These are phyloP conservation scores for Pachysolen tannophilus DNA, from an alignment of 805 yeast genomes.

Conservation along the genomic window DNA sequence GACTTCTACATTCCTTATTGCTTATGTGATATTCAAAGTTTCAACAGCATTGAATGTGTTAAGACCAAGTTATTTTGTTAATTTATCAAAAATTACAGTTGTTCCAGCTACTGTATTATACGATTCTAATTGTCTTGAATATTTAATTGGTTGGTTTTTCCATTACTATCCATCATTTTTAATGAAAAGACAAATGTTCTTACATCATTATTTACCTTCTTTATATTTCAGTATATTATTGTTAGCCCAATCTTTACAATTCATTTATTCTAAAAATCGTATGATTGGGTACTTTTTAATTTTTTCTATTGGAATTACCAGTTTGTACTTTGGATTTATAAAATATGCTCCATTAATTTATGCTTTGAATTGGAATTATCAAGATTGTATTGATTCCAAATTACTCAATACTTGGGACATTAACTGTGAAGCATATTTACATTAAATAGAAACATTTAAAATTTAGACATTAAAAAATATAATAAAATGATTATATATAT, in stretches of 20 bases:
- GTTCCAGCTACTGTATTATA: not conserved
- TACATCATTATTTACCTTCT: conserved; percentile 92
- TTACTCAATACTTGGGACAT: conserved; percentile 35
- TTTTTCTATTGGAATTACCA: conserved; percentile 11
- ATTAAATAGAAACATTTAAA: not conserved
- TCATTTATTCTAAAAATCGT: conserved; percentile 22
- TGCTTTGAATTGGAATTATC: conserved; percentile 37
- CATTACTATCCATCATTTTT: conserved; percentile 89
- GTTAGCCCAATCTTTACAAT: conserved; percentile 36
- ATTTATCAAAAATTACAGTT: not conserved
- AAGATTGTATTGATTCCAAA: conserved; percentile 27
- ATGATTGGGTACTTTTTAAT: conserved; percentile 21
- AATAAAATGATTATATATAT: no score
- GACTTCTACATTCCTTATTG: conserved; percentile 26
- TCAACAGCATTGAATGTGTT: not conserved
- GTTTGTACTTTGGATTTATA: conserved; percentile 20
- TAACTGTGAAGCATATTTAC: conserved; percentile 22
- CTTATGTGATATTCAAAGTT: conserved; percentile 13
- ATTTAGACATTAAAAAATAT: not conserved
- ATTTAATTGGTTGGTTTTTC: conserved; percentile 62
- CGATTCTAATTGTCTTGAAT: not conserved
- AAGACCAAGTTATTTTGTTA: conserved; percentile 2
- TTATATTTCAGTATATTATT: conserved; percentile 60
- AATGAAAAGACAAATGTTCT: conserved; percentile 88
- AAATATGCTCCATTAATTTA: conserved; percentile 34